Evolutionary conservation across 2,329 filamentous ascomycete genomes (phyloP).

Genomic region (Pestalotiopsis sp.): DNA sequence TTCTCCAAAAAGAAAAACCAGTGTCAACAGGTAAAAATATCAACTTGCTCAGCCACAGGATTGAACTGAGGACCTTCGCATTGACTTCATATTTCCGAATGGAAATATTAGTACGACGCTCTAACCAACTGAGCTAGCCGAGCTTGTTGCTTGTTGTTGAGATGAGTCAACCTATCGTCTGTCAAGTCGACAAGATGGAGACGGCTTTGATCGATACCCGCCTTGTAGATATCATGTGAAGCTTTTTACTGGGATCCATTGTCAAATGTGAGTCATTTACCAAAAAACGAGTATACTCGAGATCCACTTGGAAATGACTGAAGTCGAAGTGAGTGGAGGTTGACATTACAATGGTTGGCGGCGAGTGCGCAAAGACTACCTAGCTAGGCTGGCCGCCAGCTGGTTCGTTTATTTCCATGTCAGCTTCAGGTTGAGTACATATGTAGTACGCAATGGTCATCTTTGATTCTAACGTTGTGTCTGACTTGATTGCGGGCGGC

Average conservation of each 20-base stretch:
- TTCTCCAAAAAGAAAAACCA: not conserved
- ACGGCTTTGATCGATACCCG: not conserved
- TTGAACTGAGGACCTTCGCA: slow-evolving; percentile 9
- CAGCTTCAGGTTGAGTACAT: too few species aligned
- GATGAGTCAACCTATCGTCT: not conserved
- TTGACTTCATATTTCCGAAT: slow-evolving; percentile 1
- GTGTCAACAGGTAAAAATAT: not conserved
- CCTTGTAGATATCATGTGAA: not conserved
- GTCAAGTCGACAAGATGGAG: not conserved
- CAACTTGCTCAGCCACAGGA: slow-evolving; percentile 6
- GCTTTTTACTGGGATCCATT: not conserved
- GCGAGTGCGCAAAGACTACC: too few species aligned
- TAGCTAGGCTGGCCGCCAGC: too few species aligned
- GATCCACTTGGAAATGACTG: not conserved
- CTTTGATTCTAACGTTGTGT: too few species aligned
- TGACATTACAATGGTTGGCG: not conserved
- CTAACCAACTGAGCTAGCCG: slow-evolving; percentile 8
- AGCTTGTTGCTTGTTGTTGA: slow-evolving; percentile 7
- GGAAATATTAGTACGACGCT: slow-evolving; percentile 6
- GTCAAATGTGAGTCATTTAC: not conserved
- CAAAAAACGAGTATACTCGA: not conserved
- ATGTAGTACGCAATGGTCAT: too few species aligned
- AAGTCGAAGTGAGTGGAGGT: not conserved
- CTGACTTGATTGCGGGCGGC: too few species aligned
- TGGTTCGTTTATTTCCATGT: too few species aligned